These are phyloP conservation scores for Mycena vulgaris DNA, from an alignment of 768 basidiomycete species.

Conservation along the genomic window DNA sequence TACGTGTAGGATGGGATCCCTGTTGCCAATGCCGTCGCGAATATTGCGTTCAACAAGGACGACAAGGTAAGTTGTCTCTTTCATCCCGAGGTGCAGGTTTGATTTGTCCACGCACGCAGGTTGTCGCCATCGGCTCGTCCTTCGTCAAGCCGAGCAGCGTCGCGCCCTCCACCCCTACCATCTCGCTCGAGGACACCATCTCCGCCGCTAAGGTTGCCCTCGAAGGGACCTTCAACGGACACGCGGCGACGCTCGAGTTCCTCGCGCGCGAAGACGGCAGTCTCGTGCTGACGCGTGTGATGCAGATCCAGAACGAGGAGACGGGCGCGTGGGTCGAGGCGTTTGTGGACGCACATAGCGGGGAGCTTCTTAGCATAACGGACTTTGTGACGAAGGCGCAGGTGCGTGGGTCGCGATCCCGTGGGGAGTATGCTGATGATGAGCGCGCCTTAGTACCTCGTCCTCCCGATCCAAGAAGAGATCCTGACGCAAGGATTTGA, in stretches of 20 bases:
- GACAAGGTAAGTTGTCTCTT: constrained; percentile 22
- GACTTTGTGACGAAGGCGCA: constrained; percentile 67
- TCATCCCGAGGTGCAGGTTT: constrained; percentile 58
- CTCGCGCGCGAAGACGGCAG: constrained; percentile 45
- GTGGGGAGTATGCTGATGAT: no score
- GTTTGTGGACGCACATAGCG: constrained; percentile 72
- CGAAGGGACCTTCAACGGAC: constrained; percentile 57
- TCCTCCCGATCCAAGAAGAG: constrained; percentile 64
- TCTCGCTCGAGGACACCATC: constrained; percentile 55
- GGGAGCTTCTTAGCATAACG: constrained; percentile 65
- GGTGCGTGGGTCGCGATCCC: constrained; percentile 53
- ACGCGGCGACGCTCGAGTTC: constrained; percentile 28
- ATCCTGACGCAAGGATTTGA: constrained; percentile 61
- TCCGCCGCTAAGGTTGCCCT: constrained; percentile 54
- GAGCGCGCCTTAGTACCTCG: constrained; percentile 60
- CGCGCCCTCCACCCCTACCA: constrained; percentile 54
- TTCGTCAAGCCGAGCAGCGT: constrained; percentile 50
- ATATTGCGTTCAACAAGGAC: constrained; percentile 49
- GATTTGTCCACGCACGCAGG: no score
- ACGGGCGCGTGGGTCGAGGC: constrained; percentile 69
- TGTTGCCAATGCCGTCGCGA: constrained; percentile 53
- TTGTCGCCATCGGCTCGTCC: constrained; percentile 51
- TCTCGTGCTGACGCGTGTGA: neutral
- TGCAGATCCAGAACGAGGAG: neutral
- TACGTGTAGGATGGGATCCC: constrained; percentile 49